These are phyloP conservation scores for Pseudogymnoascus sp. DNA, from an alignment of 2,329 filamentous ascomycete species.

Conservation along the genomic window DNA sequence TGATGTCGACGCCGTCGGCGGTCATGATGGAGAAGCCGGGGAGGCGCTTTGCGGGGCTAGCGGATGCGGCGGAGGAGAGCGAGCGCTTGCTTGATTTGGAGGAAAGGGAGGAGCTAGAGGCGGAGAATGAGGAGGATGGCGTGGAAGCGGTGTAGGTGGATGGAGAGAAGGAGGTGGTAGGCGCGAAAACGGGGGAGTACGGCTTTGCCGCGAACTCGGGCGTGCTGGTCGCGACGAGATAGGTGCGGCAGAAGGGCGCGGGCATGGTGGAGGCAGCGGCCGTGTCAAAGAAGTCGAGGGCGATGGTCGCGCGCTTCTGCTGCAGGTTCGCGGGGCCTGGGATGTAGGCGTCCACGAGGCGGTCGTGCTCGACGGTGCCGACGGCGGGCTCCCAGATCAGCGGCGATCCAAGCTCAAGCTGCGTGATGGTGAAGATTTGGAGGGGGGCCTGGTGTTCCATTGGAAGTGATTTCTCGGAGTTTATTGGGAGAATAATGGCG, in stretches of 20 bases:
- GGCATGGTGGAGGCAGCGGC: conserved; percentile 45
- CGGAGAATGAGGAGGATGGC: too few relatives aligned
- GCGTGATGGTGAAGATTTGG: conserved; percentile 40
- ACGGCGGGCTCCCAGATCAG: conserved; percentile 60
- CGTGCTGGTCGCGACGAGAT: conserved; percentile 27
- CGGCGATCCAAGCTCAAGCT: conserved; percentile 46
- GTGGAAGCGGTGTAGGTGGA: too few relatives aligned
- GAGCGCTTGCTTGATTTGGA: conserved; percentile 2
- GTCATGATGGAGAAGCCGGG: conserved; percentile 62
- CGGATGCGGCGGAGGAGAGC: background rate
- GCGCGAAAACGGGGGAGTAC: conserved; percentile 47
- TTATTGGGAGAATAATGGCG: background rate
- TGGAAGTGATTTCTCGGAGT: background rate
- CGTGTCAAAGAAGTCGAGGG: conserved; percentile 51
- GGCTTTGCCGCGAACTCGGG: conserved; percentile 8
- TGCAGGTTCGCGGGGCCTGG: conserved; percentile 43
- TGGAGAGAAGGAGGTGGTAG: conserved; percentile 29
- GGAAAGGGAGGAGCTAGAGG: background rate
- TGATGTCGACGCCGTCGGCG: conserved; percentile 53
- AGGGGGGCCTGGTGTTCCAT: background rate
- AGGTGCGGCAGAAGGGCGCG: conserved; percentile 45
- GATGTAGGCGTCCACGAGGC: conserved; percentile 50
- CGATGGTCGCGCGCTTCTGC: conserved; percentile 49
- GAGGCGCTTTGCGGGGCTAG: conserved; percentile 26
- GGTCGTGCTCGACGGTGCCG: conserved; percentile 51